These are phyloP conservation scores for Tremella fuciformis DNA, from an alignment of 768 basidiomycete species.

Conservation along the genomic window DNA sequence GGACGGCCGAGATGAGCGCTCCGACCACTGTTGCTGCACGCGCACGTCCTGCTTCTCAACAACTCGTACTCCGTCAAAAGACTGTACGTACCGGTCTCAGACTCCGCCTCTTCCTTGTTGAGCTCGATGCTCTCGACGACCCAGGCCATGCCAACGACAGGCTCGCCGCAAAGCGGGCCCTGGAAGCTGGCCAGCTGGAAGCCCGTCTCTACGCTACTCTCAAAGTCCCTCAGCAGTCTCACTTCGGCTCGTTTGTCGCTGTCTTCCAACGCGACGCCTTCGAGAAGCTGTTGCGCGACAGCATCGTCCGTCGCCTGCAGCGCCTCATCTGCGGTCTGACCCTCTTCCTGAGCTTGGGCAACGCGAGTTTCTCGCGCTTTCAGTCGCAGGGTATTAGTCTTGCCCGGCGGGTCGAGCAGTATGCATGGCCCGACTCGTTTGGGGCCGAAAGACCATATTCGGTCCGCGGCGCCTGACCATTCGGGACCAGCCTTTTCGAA, in stretches of 20 bases:
- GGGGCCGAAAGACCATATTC: conserved; percentile 89
- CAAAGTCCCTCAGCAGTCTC: conserved; percentile 60
- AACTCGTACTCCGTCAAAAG: background rate
- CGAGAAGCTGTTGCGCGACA: conserved; percentile 27
- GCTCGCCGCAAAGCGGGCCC: conserved; percentile 92
- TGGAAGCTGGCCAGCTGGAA: conserved; percentile 94
- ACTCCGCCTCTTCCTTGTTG: conserved; percentile 64
- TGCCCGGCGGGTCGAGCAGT: conserved; percentile 64
- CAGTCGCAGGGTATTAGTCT: conserved; percentile 29
- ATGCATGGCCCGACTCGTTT: conserved; percentile 80
- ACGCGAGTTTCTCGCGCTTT: conserved; percentile 36
- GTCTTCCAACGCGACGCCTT: conserved; percentile 17
- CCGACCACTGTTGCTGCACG: conserved; percentile 80
- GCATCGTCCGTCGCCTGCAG: conserved; percentile 37
- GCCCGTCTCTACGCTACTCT: conserved; percentile 80
- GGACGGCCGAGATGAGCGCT: conserved; percentile 79
- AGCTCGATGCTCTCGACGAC: conserved; percentile 70
- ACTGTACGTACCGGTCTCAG: conserved; percentile 37
- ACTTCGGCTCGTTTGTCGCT: conserved; percentile 26
- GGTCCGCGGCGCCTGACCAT: conserved; percentile 70
- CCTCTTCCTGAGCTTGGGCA: conserved; percentile 39
- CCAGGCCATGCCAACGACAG: conserved; percentile 87
- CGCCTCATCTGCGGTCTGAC: conserved; percentile 47
- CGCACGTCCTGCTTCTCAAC: conserved; percentile 63
- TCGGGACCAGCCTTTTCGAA: conserved; percentile 69